Evolutionary conservation across 2,329 filamentous ascomycete species (phyloP).

Genomic region (Gnomoniopsis smithogilvyi): DNA sequence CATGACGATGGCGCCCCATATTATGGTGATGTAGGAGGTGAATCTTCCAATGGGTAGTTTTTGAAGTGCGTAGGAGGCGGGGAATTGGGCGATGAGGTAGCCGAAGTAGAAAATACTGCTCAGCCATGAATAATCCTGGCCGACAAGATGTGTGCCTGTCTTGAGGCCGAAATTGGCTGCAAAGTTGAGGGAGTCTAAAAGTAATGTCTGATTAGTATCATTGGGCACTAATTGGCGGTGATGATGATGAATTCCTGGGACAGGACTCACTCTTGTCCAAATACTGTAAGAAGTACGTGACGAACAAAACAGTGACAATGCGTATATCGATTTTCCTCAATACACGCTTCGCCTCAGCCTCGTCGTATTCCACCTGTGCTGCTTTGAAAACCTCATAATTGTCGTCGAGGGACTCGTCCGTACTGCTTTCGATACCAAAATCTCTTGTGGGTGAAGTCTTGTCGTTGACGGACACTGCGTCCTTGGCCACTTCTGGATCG

Average conservation of each 20-base stretch:
- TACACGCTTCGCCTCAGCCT: constrained; percentile 26
- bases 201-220: neutral
- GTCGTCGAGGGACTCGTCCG: constrained; percentile 27
- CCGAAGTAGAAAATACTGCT: constrained; percentile 51
- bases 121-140: constrained; percentile 51
- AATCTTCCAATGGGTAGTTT: constrained; percentile 46
- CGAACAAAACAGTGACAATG: constrained; percentile 28
- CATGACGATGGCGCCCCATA: constrained; percentile 47
- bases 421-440: constrained; percentile 18
- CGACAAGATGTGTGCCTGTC: constrained; percentile 42
- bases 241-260: neutral
- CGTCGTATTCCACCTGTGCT: constrained; percentile 22
- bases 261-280: constrained; percentile 29
- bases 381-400: constrained; percentile 29
- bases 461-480: neutral
- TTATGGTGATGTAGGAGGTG: constrained; percentile 38
- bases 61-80: constrained; percentile 43
- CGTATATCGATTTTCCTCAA: constrained; percentile 30
- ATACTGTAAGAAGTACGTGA: constrained; percentile 31
- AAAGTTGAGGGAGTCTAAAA: constrained; percentile 42
- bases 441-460: neutral
- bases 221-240: neutral
- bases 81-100: constrained; percentile 42
- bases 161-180: constrained; percentile 46
- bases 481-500: constrained; percentile 9